Evolutionary conservation across 345 rosid genomes (phyloP).

Genomic region (Raphanus raphanistrum): DNA sequence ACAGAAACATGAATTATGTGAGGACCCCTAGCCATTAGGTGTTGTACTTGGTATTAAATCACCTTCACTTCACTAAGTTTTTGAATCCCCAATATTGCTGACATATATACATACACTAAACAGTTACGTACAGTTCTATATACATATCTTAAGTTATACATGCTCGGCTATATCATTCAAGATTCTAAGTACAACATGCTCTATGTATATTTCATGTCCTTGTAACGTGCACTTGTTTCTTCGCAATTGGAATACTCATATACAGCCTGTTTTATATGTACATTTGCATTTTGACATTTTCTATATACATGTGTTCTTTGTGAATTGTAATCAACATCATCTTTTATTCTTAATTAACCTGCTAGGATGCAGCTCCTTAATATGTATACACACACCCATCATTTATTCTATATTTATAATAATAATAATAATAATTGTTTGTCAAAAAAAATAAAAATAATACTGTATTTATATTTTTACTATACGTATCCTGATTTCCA

Average conservation of each 20-base stretch:
- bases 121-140: background rate
- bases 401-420: too few species aligned
- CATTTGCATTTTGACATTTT: background rate
- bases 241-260: background rate
- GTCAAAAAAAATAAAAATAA: too few species aligned
- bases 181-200: background rate
- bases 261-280: background rate
- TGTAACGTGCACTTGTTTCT: slow-evolving; percentile 1
- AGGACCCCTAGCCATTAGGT: too few species aligned
- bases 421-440: too few species aligned
- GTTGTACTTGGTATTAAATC: too few species aligned
- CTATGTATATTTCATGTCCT: background rate
- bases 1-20: background rate
- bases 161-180: background rate
- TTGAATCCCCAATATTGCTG: slow-evolving; percentile 2
- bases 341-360: background rate
- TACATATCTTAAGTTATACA: background rate
- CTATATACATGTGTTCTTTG: background rate
- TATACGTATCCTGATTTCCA: background rate
- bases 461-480: too few species aligned
- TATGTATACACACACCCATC: background rate
- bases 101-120: background rate
- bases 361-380: background rate
- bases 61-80: background rate
- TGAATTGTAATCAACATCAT: background rate